phyloP scores from a whole-genome alignment of 108 stramenopile genomes.

The Cyclotella kingstonii region DNA sequence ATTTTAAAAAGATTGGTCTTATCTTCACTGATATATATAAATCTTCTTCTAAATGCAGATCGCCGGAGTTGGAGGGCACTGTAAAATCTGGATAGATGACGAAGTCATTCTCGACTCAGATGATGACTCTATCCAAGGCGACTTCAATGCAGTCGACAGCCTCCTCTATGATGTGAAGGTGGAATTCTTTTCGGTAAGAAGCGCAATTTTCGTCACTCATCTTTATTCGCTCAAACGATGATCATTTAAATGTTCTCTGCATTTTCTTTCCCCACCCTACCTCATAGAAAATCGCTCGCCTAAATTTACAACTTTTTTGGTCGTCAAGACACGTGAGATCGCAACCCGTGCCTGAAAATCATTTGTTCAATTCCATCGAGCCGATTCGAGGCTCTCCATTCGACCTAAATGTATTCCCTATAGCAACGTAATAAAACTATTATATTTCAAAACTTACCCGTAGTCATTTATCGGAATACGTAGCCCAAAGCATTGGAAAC shows the following conservation, averaged over 20 bases:
- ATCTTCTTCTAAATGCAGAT: background rate
- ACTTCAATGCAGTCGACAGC: constrained; percentile 16
- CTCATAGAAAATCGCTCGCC: constrained; percentile 19
- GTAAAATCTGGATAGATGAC: constrained; percentile 12
- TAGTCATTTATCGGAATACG: too few species aligned
- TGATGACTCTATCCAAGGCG: background rate
- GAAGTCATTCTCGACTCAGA: constrained; percentile 5
- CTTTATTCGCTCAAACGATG: background rate
- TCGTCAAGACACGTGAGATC: constrained; percentile 4
- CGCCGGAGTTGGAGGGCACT: constrained; percentile 19
- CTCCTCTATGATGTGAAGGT: constrained; percentile 23
- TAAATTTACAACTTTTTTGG: constrained; percentile 21
- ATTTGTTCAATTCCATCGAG: constrained; percentile 17
- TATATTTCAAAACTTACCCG: too few species aligned
- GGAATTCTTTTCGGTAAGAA: constrained; percentile 15
- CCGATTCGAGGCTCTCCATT: constrained; percentile 28
- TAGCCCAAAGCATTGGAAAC: too few species aligned
- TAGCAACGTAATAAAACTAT: too few species aligned
- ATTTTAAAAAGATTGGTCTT: background rate
- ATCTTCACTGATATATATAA: background rate
- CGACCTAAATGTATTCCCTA: constrained; percentile 10
- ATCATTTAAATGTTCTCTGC: background rate
- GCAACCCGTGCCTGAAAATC: constrained; percentile 9
- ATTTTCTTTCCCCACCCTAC: background rate
- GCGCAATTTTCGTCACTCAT: too few species aligned